Evolutionary conservation across 2,329 filamentous ascomycete species (phyloP).

Genomic region (Apiospora malaysiana): DNA sequence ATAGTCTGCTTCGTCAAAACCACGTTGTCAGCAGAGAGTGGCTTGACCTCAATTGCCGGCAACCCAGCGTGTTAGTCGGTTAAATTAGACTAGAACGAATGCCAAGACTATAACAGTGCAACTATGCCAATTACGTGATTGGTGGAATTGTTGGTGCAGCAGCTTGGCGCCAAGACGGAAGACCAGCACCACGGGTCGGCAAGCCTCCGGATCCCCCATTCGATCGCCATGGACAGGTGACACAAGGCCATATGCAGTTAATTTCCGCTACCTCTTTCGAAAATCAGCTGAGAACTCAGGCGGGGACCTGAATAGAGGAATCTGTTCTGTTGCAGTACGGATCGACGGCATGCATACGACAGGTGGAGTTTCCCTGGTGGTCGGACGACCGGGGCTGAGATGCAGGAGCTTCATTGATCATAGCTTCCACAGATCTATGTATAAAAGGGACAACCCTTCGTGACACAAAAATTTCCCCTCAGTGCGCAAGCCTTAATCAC

Average conservation of each 20-base stretch:
- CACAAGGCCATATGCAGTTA: background rate
- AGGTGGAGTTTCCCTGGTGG: background rate
- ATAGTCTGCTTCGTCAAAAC: background rate
- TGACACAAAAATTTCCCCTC: background rate
- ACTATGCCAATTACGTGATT: background rate
- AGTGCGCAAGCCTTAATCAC: background rate
- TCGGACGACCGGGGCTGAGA: background rate
- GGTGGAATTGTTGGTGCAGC: background rate
- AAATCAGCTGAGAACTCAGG: background rate
- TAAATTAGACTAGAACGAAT: background rate
- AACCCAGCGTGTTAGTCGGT: background rate
- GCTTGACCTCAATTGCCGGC: background rate
- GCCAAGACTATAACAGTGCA: slow-evolving; percentile 5
- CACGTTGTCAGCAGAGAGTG: background rate
- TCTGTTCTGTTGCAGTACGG: background rate
- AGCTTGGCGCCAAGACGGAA: slow-evolving; percentile 10
- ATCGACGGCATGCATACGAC: background rate
- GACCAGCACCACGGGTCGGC: background rate
- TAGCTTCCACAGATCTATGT: background rate
- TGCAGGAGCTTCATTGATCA: too few relatives aligned
- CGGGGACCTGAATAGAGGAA: background rate
- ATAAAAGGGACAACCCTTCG: background rate
- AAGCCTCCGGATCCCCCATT: slow-evolving; percentile 19
- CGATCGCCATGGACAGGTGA: background rate
- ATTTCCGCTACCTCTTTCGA: background rate